These are phyloP conservation scores for Citrullus mucosospermus DNA, from an alignment of 306 rosid genomes.

Conservation along the genomic window DNA sequence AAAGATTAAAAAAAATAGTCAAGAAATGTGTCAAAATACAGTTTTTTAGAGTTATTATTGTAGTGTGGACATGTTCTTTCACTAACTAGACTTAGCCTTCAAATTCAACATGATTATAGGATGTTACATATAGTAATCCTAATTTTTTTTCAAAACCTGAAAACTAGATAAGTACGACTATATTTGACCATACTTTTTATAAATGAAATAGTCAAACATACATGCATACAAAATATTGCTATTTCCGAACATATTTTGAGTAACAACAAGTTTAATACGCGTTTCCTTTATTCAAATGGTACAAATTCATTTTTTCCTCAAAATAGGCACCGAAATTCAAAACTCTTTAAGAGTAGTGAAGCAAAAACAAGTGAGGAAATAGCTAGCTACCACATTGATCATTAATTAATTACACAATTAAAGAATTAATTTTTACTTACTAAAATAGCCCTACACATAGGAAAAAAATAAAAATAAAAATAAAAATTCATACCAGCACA, in stretches of 20 bases:
- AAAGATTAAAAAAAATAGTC: too few relatives aligned
- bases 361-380: neutral
- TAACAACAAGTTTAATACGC: neutral
- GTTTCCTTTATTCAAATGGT: neutral
- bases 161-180: too few relatives aligned
- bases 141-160: too few relatives aligned
- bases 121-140: too few relatives aligned
- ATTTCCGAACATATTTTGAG: neutral
- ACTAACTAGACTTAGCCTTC: too few relatives aligned
- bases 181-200: neutral
- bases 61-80: too few relatives aligned
- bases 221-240: neutral
- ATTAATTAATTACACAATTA: slow-evolving; percentile 9
- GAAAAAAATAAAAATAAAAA: neutral
- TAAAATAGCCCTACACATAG: neutral
- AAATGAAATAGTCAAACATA: neutral
- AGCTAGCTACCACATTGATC: neutral
- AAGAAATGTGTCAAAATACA: too few relatives aligned
- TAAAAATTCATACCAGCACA: neutral
- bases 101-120: too few relatives aligned
- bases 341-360: neutral
- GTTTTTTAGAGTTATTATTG: too few relatives aligned
- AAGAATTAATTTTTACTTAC: slow-evolving; percentile 4
- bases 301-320: neutral
- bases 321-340: neutral